A percentile compares a stretch with the other conserved stretches of the same genome.
phyloP scores from a whole-genome alignment of 2,329 filamentous ascomycete species.

The Colletotrichum orchidophilum region DNA sequence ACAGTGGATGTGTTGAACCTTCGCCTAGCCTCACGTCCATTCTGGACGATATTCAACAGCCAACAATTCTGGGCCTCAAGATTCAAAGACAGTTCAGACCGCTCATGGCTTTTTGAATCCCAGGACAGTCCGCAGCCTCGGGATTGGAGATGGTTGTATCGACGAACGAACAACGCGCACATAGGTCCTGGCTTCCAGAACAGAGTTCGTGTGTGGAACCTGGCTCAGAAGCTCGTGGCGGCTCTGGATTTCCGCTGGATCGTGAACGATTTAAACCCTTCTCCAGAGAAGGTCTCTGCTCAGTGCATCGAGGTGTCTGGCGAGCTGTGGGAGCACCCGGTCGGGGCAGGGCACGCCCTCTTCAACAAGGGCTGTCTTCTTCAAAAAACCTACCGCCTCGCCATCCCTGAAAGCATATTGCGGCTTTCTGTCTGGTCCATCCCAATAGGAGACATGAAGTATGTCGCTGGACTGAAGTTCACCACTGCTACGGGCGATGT shows the following conservation, averaged over 20 bases:
- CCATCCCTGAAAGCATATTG: neutral
- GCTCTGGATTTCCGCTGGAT: neutral
- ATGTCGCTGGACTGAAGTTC: neutral
- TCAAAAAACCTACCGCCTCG: neutral
- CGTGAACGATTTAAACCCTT: neutral
- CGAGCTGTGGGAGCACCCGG: neutral
- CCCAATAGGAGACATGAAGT: neutral
- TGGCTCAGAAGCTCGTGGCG: neutral
- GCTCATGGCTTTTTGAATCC: slow-evolving; percentile 25
- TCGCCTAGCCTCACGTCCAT: neutral
- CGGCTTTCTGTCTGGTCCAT: neutral
- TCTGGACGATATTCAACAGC: slow-evolving; percentile 8
- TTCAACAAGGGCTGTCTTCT: neutral
- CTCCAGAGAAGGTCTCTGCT: neutral
- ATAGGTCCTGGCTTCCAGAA: neutral
- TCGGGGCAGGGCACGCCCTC: neutral
- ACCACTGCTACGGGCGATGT: neutral
- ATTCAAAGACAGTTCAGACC: slow-evolving; percentile 8
- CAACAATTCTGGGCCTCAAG: slow-evolving; percentile 32
- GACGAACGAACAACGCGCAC: neutral
- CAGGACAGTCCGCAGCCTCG: neutral
- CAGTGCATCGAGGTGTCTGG: neutral
- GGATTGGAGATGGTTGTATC: neutral
- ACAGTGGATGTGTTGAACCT: neutral
- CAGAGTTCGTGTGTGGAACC: neutral